Percentiles rank a stretch among this genome's conserved stretches.
phyloP scores from a whole-genome alignment of 2,329 filamentous ascomycete species.

The Teratosphaeria pseudoeucalypti region DNA sequence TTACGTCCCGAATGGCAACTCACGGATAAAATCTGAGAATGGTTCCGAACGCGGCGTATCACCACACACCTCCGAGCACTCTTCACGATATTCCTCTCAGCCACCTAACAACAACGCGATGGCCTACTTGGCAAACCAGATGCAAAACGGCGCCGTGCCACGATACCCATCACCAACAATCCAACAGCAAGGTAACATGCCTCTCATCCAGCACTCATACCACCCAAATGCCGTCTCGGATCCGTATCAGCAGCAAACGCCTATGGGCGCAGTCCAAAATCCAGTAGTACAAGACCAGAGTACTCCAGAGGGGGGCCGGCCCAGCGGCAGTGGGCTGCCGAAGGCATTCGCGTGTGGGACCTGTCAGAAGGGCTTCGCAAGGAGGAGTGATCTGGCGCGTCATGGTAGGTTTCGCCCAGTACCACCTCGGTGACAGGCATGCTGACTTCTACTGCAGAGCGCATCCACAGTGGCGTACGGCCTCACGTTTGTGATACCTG shows the following conservation, averaged over 20 bases:
- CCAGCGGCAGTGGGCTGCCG: constrained; percentile 40
- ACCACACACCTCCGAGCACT: constrained; percentile 45
- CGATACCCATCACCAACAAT: constrained; percentile 45
- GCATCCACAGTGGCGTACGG: constrained; percentile 83
- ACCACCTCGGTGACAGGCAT: constrained; percentile 9
- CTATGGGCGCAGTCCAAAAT: constrained; percentile 22
- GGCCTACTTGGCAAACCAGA: constrained; percentile 38
- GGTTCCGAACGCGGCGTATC: constrained; percentile 49
- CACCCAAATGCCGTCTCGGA: constrained; percentile 39
- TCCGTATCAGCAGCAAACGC: constrained; percentile 31
- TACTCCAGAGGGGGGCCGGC: constrained; percentile 24
- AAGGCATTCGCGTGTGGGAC: constrained; percentile 84
- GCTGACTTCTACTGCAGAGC: constrained; percentile 50
- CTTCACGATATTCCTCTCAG: constrained; percentile 48
- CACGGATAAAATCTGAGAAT: constrained; percentile 43
- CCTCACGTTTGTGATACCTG: constrained; percentile 91
- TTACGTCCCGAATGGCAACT: constrained; percentile 38
- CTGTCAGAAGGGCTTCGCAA: constrained; percentile 83
- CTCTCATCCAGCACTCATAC: constrained; percentile 46
- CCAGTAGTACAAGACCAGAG: constrained; percentile 26
- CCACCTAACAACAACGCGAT: constrained; percentile 42
- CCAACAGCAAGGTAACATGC: constrained; percentile 34
- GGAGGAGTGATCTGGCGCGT: constrained; percentile 84
- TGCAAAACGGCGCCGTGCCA: constrained; percentile 14
- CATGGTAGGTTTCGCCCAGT: constrained; percentile 55